Conservation (phyloP, 331 rosid species). For the Spiraea crenata region DNA sequence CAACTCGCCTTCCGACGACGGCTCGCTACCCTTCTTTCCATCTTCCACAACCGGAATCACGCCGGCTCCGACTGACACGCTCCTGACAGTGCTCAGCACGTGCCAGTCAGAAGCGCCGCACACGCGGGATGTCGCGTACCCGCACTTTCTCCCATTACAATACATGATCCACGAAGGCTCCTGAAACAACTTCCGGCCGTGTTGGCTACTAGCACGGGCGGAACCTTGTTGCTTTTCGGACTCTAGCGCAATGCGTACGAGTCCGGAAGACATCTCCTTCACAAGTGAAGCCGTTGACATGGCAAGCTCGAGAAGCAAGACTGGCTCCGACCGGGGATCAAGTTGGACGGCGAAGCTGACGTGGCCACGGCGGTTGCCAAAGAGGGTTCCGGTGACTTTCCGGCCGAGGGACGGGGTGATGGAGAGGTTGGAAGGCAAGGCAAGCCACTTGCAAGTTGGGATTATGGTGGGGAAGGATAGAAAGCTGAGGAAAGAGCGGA, state of each 20-base stretch:
- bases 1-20: slow-evolving; percentile 63
- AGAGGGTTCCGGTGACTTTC: slow-evolving; percentile 85
- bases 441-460: slow-evolving; percentile 75
- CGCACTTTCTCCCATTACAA: slow-evolving; percentile 81
- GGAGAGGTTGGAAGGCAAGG: slow-evolving; percentile 54
- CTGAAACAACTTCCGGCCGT: slow-evolving; percentile 44
- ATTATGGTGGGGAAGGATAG: slow-evolving; percentile 58
- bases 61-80: slow-evolving; percentile 89
- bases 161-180: slow-evolving; percentile 87
- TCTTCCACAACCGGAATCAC: slow-evolving; percentile 72
- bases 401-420: slow-evolving; percentile 47
- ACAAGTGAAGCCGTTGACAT: slow-evolving; percentile 74
- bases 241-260: slow-evolving; percentile 85
- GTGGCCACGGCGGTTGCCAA: slow-evolving; percentile 78
- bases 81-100: slow-evolving; percentile 66
- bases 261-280: slow-evolving; percentile 90
- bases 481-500: slow-evolving; percentile 60
- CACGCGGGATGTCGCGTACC: slow-evolving; percentile 56
- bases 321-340: slow-evolving; percentile 65
- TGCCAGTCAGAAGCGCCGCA: slow-evolving; percentile 67
- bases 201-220: neutral
- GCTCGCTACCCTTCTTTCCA: slow-evolving; percentile 25
- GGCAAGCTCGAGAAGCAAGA: slow-evolving; percentile 70
- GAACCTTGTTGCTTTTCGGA: slow-evolving; percentile 37
- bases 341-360: slow-evolving; percentile 84